Evolutionary conservation across 306 rosid genomes (phyloP), one percentile per base, ranked within the genome.

Genomic region (Prinsepia uniflora): DNA sequence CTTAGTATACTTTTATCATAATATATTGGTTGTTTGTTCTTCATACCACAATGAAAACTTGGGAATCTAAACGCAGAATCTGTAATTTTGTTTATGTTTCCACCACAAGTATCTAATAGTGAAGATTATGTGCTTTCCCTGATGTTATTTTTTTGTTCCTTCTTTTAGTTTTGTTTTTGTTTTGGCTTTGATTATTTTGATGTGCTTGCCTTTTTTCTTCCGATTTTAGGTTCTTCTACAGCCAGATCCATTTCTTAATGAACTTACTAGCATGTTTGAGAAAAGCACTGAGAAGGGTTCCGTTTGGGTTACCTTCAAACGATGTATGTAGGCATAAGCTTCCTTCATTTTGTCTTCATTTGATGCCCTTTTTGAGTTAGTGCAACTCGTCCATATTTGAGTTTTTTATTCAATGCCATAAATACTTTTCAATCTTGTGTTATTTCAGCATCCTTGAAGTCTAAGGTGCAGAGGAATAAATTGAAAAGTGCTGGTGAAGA

Each of bases 221-320:
- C 48, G 36, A 67, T 69, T 84, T 68, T 53, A 91, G 99, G 99
- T 91, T 83, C 81, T 86, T 69, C 72, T 91, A 59, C 99, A 87
- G 84, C 82, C 74, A 62, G 99, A 95, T 63, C 99, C 96, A 3
- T 95, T 95, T 78, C 99, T 95, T 71, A 95, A 89, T 82, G 99
- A 95, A 68, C 96, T 95, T 58, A 95, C 96, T 30, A 86, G 89
- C 90, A 87, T 95, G 96, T 91, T 89, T 45, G 96, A 87, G 86
- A 87, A 80, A 34, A 91, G 82, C 82, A 86, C 81, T 0, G 92
- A 89, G 76, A 85, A 82, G 65, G 96, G 97, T n/a, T 84, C 99
- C 1, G 96, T 91, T 48, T 95, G 96, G 99, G 99, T 95, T 59
- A 95, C 97, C 54, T 96, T 91, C 54, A 91, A 95, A 70, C 84